A percentile compares a stretch with the other conserved stretches of the same genome.
Conservation (phyloP, 1,139 yeast genomes). For the Suhomyces chickasaworum region DNA sequence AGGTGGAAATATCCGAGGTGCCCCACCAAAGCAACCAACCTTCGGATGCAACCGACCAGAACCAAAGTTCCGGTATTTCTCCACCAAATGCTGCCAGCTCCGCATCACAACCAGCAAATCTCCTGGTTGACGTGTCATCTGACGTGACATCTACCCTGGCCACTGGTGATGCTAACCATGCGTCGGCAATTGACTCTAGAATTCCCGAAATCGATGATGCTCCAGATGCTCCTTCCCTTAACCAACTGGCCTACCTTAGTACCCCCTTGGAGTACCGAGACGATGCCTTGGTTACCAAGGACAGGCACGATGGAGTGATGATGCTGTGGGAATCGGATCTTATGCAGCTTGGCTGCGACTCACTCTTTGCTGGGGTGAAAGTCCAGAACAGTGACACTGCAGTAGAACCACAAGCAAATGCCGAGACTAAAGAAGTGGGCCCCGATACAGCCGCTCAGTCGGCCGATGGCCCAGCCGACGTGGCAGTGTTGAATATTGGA, state of each 20-base stretch:
- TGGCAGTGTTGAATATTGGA: slow-evolving; percentile 76
- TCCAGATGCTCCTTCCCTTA: slow-evolving; percentile 58
- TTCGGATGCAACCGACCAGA: slow-evolving; percentile 1
- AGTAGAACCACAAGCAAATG: no score
- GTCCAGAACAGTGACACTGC: slow-evolving; percentile 29
- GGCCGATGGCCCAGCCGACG: slow-evolving; percentile 28
- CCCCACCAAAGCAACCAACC: background rate
- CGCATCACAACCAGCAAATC: background rate
- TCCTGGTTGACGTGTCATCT: background rate
- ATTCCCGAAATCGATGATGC: slow-evolving; percentile 11
- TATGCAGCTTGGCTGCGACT: slow-evolving; percentile 78
- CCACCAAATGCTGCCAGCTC: background rate
- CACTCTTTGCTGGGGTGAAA: slow-evolving; percentile 53
- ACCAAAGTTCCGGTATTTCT: background rate
- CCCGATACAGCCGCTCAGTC: no score
- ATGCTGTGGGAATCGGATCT: slow-evolving; percentile 93
- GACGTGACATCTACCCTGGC: background rate
- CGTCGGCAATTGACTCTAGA: background rate
- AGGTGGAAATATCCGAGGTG: slow-evolving; percentile 13
- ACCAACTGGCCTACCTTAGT: slow-evolving; percentile 64
- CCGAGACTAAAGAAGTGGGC: no score
- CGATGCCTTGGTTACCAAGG: slow-evolving; percentile 70
- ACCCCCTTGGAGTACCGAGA: slow-evolving; percentile 72
- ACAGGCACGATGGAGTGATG: slow-evolving; percentile 88
- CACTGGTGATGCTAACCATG: background rate